These are phyloP conservation scores for Hamigera avellanea DNA, from an alignment of 495 filamentous ascomycete genomes.

Conservation along the genomic window DNA sequence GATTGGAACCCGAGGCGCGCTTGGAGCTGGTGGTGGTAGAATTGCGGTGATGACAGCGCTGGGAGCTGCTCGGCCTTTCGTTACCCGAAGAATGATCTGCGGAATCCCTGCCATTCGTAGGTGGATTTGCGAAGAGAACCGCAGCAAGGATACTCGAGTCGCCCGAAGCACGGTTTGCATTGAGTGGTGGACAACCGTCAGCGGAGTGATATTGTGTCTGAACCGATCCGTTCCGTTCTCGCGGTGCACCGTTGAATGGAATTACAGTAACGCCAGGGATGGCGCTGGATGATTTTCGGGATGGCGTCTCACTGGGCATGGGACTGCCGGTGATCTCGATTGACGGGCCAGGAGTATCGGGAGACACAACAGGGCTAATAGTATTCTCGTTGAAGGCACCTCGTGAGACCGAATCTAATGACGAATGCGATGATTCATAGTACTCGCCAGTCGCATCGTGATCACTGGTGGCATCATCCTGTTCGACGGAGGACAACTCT, in stretches of 20 bases:
- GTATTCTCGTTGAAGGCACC: constrained; percentile 24
- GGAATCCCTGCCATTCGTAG: constrained; percentile 3
- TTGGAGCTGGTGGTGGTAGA: constrained; percentile 28
- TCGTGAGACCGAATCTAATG: constrained; percentile 6
- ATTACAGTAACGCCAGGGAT: constrained; percentile 22
- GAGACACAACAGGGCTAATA: constrained; percentile 26
- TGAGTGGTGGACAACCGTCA: constrained; percentile 1
- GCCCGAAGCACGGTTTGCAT: constrained; percentile 6
- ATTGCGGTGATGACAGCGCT: constrained; percentile 14
- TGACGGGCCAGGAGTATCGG: constrained; percentile 29
- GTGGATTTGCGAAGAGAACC: constrained; percentile 19
- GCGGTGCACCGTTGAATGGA: constrained; percentile 14
- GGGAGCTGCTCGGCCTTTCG: constrained; percentile 21
- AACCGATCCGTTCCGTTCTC: constrained; percentile 6
- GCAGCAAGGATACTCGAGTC: constrained; percentile 24
- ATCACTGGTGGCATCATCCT: not conserved
- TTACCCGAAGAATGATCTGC: constrained; percentile 11
- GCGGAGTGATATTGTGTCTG: constrained; percentile 8
- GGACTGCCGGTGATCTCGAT: constrained; percentile 28
- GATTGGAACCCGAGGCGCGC: constrained; percentile 27
- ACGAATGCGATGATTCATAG: constrained; percentile 11
- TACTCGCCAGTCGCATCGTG: not conserved
- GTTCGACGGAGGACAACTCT: not conserved
- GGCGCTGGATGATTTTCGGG: constrained; percentile 27
- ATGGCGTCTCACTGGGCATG: constrained; percentile 11